A percentile compares a stretch with the other conserved stretches of the same genome.
These are phyloP conservation scores for Dothistroma pini DNA, from an alignment of 2,329 filamentous ascomycete species.

Conservation along the genomic window DNA sequence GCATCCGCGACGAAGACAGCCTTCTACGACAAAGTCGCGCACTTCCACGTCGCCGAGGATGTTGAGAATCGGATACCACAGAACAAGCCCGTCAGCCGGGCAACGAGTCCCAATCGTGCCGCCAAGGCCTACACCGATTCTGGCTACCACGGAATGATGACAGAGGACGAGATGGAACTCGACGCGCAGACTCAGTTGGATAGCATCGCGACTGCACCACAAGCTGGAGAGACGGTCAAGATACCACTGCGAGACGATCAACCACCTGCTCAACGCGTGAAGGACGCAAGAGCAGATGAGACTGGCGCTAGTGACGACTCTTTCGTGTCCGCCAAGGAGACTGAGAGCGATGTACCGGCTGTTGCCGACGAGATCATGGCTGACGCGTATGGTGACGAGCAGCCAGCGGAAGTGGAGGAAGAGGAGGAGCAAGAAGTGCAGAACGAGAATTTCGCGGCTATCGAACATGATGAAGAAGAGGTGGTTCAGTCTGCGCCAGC, in stretches of 20 bases:
- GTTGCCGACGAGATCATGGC: slow-evolving; percentile 17
- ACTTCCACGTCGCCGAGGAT: slow-evolving; percentile 59
- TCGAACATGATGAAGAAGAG: slow-evolving; percentile 20
- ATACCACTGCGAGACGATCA: slow-evolving; percentile 27
- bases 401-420: slow-evolving; percentile 9
- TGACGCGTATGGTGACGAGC: slow-evolving; percentile 14
- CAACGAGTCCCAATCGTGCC: slow-evolving; percentile 33
- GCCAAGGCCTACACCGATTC: slow-evolving; percentile 54
- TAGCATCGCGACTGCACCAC: slow-evolving; percentile 18
- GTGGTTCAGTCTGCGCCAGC: slow-evolving; percentile 4
- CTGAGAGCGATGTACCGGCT: slow-evolving; percentile 26
- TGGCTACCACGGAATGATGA: slow-evolving; percentile 64
- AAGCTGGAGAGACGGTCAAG: slow-evolving; percentile 16
- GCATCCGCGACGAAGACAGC: slow-evolving; percentile 54
- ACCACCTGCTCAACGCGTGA: slow-evolving; percentile 30
- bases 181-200: slow-evolving; percentile 25
- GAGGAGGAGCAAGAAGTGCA: slow-evolving; percentile 30
- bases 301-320: slow-evolving; percentile 39
- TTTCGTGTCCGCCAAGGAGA: slow-evolving; percentile 49
- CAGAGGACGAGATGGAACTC: slow-evolving; percentile 51
- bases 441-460: slow-evolving; percentile 12
- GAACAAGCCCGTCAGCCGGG: slow-evolving; percentile 28
- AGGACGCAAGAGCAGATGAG: slow-evolving; percentile 24
- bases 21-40: slow-evolving; percentile 53
- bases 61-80: slow-evolving; percentile 33